Conservation (phyloP, 164 flowering plant genomes). For the Protea cynaroides region DNA sequence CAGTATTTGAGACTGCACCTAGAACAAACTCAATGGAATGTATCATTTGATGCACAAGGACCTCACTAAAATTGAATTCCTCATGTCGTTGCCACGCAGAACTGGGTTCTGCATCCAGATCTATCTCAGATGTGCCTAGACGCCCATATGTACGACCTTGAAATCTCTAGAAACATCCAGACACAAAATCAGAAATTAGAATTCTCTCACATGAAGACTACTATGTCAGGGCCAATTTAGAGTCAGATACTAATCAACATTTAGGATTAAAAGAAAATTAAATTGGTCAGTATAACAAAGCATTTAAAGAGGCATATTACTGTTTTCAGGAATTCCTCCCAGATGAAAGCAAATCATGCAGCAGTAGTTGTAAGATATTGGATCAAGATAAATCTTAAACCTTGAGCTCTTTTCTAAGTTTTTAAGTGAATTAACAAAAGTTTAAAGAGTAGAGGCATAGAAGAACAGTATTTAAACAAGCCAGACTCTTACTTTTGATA, state of each 20-base stretch:
- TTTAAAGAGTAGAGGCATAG: too few species aligned
- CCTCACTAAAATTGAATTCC: slow-evolving; percentile 86
- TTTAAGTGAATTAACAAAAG: too few species aligned
- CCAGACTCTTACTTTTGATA: too few species aligned
- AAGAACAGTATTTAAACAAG: too few species aligned
- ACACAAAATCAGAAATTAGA: not conserved
- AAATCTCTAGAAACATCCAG: slow-evolving; percentile 54
- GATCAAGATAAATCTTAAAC: too few species aligned
- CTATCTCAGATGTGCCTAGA: slow-evolving; percentile 73
- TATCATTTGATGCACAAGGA: slow-evolving; percentile 95
- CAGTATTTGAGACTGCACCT: slow-evolving; percentile 94
- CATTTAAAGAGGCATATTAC: too few species aligned
- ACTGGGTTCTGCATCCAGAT: slow-evolving; percentile 74
- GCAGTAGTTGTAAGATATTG: not conserved
- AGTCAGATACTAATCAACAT: too few species aligned
- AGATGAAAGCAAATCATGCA: not conserved
- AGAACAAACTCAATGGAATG: slow-evolving; percentile 89
- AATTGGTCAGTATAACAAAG: too few species aligned
- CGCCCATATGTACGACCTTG: slow-evolving; percentile 91
- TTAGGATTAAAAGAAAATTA: too few species aligned
- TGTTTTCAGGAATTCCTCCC: not conserved
- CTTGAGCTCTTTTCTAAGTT: too few species aligned
- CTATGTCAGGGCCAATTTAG: too few species aligned
- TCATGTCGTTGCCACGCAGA: slow-evolving; percentile 71
- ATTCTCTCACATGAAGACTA: too few species aligned